These are phyloP conservation scores for Phaeosphaeria sp. DNA, from an alignment of 2,329 filamentous ascomycete species.

Conservation along the genomic window DNA sequence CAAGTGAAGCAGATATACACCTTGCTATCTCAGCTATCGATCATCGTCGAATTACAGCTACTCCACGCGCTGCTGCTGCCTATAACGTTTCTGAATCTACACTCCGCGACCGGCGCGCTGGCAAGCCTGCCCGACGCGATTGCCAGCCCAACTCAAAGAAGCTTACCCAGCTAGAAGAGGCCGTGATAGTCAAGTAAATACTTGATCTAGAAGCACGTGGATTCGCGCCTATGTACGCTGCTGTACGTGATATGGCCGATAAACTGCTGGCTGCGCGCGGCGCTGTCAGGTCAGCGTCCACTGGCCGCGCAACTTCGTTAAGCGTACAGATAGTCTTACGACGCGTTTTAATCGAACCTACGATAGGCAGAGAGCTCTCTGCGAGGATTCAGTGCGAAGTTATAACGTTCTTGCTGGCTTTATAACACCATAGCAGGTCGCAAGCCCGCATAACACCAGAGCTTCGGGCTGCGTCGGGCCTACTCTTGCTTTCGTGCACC, in stretches of 20 bases:
- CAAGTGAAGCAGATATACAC: neutral
- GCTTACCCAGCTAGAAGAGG: too few relatives aligned
- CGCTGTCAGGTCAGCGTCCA: neutral
- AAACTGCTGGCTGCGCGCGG: neutral
- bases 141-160: too few relatives aligned
- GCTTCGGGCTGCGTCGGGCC: too few relatives aligned
- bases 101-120: neutral
- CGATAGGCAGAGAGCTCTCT: too few relatives aligned
- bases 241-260: neutral
- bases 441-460: too few relatives aligned
- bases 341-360: too few relatives aligned
- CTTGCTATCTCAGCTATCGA: neutral
- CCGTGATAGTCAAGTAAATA: neutral
- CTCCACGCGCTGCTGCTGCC: neutral
- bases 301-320: neutral
- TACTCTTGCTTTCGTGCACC: too few relatives aligned
- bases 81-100: neutral
- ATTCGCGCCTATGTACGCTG: neutral
- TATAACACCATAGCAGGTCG: too few relatives aligned
- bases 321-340: too few relatives aligned
- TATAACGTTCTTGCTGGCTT: too few relatives aligned
- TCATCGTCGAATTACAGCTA: neutral
- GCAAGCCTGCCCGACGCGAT: neutral
- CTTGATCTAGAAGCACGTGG: neutral
- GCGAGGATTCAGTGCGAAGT: too few relatives aligned